Base-by-base conservation (phyloP, 179 eudicot genomes). In the Sideroxylon spinosum region DNA sequence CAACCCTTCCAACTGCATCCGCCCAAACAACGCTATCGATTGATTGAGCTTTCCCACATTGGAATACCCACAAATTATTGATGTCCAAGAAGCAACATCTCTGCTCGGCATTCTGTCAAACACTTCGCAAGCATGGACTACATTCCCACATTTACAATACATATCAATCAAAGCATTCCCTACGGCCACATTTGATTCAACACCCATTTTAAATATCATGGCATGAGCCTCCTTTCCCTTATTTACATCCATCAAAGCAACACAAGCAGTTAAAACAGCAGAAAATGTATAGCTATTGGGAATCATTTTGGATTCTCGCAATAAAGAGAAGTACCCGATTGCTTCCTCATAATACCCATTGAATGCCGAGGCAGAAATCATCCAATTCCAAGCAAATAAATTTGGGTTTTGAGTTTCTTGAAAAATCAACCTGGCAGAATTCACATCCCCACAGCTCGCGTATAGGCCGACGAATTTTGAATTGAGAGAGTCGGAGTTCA, bases 341-440 rank as follows among this genome's bases (percentile, higher is more conserved):
- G 92, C 88, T 49, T 88, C 78, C 13, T 73, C 37, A 69, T 74
- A 86, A 69, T 64, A 63, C 62, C 96, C 96, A 71, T 81, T 78
- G 73, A 86, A 90, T 13, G 90, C 85, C 80, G 81, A 82, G 13
- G 87, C 87, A 0, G 85, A 88, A 78, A 90, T 90, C 93, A 91
- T 88, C 96, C 96, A 91, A 85, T 90, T 91, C 52, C 82, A 79
- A 0, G 96, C 96, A 68, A 90, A 91, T 62, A 85, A 71, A 85
- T 85, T 86, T 29, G 90, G 92, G 71, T 78, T 80, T 5, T 65
- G 56, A 79, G 91, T 86, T 78, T 71, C 50, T 71, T 86, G 77
- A 66, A 91, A 91, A 85, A 88, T 78, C 3, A 78, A 78, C 76
- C 75, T 71, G 17, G 93, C 91, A 77, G 89, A 90, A 44, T 28